phyloP scores from a whole-genome alignment of 352 stramenopile species.

The Plasmopara halstedii region DNA sequence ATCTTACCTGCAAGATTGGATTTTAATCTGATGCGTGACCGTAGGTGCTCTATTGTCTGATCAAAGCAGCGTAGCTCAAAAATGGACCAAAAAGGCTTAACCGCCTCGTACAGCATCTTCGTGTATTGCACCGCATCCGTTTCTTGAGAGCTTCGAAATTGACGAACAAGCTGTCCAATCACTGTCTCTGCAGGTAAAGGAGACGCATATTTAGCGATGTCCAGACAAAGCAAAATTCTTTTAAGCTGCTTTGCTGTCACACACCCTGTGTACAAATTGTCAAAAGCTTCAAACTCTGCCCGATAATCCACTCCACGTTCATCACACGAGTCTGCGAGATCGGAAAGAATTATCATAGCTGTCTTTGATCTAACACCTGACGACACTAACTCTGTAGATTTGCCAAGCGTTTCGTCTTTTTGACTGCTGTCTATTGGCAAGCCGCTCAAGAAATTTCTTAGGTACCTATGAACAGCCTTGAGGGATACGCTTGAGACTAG shows the following conservation, averaged over 20 bases:
- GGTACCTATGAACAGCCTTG: conserved; percentile 21
- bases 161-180: conserved; percentile 49
- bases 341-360: conserved; percentile 3
- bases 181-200: conserved; percentile 22
- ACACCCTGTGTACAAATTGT: conserved; percentile 34
- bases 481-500: conserved; percentile 18
- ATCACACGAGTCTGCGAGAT: conserved; percentile 31
- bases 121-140: conserved; percentile 37
- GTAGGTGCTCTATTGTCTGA: conserved; percentile 31
- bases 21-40: conserved; percentile 32
- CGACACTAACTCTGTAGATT: neutral
- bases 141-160: conserved; percentile 25
- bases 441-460: conserved; percentile 11
- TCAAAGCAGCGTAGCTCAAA: conserved; percentile 8
- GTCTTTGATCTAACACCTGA: neutral
- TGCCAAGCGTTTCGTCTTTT: neutral
- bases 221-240: conserved; percentile 31
- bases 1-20: conserved; percentile 26
- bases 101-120: conserved; percentile 21
- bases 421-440: neutral
- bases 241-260: conserved; percentile 50
- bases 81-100: neutral
- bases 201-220: conserved; percentile 17
- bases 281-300: conserved; percentile 40
- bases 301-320: conserved; percentile 37